Evolutionary conservation across 306 rosid species (phyloP).

Genomic region (Vigna radiata): DNA sequence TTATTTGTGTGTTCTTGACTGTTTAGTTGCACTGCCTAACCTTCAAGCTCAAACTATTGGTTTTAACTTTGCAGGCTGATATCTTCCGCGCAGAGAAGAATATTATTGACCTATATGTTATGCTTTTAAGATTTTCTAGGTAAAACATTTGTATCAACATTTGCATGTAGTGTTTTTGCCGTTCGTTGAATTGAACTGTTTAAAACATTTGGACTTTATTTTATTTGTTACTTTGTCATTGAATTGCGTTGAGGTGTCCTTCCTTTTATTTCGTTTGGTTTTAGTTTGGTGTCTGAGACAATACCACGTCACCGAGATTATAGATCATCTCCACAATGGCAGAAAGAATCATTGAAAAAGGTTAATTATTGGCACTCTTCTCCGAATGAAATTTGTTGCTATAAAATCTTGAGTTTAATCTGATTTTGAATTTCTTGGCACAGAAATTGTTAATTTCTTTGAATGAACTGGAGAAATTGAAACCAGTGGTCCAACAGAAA

Average conservation of each 20-base stretch:
- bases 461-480: constrained; percentile 82
- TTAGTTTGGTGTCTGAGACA: constrained; percentile 87
- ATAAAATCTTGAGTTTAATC: constrained; percentile 15
- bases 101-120: constrained; percentile 83
- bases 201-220: constrained; percentile 1
- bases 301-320: constrained; percentile 85
- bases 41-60: constrained; percentile 16
- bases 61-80: constrained; percentile 74
- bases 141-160: constrained; percentile 39
- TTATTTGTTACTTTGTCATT: constrained; percentile 36
- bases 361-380: constrained; percentile 48
- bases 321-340: constrained; percentile 60
- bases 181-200: constrained; percentile 30
- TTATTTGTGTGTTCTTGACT: constrained; percentile 13
- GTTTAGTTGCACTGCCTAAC: constrained; percentile 27
- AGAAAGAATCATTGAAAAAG: constrained; percentile 70
- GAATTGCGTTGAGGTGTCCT: constrained; percentile 29
- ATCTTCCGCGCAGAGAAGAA: constrained; percentile 90
- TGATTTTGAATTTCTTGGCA: constrained; percentile 44
- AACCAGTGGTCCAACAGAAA: constrained; percentile 86
- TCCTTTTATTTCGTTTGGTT: constrained; percentile 41
- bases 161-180: constrained; percentile 7
- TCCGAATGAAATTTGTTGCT: not conserved
- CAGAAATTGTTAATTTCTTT: constrained; percentile 73
- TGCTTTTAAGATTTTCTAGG: constrained; percentile 97